Evolutionary conservation across 1,284 basidiomycete species (phyloP).

Genomic region (Wolfiporia cocos): DNA sequence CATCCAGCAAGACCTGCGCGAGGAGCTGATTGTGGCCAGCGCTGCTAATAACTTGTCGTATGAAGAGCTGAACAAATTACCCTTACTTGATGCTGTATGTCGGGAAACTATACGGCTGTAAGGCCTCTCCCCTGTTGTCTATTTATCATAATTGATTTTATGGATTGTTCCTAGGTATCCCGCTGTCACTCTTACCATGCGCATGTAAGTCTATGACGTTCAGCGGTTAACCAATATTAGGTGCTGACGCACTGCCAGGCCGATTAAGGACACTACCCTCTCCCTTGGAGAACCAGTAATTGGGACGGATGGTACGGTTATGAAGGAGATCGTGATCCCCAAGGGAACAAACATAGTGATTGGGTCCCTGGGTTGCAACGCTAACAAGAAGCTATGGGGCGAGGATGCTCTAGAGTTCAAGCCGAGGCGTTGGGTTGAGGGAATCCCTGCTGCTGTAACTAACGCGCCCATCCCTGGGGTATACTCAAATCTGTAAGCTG

Average conservation of each 20-base stretch:
- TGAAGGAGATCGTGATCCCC: conserved; percentile 11
- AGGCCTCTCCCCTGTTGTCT: too few species aligned
- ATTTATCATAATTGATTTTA: too few species aligned
- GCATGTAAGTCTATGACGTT: conserved; percentile 4
- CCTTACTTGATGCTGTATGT: conserved; percentile 18
- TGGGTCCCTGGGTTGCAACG: conserved; percentile 12
- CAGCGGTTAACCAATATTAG: too few species aligned
- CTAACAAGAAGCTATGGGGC: conserved; percentile 14
- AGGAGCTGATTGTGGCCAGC: conserved; percentile 12
- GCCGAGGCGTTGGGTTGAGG: conserved; percentile 16
- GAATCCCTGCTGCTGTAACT: conserved; percentile 7
- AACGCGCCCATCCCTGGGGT: conserved; percentile 14
- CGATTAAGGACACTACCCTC: conserved; percentile 7
- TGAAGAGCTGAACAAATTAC: conserved; percentile 15
- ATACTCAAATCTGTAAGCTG: conserved; percentile 15
- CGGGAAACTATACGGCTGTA: conserved; percentile 21
- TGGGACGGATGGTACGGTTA: conserved; percentile 10
- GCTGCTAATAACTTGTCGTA: conserved; percentile 13
- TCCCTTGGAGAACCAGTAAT: conserved; percentile 11
- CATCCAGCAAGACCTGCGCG: conserved; percentile 15
- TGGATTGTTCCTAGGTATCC: conserved; percentile 6
- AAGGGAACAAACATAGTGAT: conserved; percentile 11
- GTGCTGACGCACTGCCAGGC: too few species aligned
- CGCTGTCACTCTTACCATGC: not conserved
- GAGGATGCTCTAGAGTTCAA: conserved; percentile 18